phyloP scores from a whole-genome alignment of 768 basidiomycete genomes.

The Pisolithus marmoratus region DNA sequence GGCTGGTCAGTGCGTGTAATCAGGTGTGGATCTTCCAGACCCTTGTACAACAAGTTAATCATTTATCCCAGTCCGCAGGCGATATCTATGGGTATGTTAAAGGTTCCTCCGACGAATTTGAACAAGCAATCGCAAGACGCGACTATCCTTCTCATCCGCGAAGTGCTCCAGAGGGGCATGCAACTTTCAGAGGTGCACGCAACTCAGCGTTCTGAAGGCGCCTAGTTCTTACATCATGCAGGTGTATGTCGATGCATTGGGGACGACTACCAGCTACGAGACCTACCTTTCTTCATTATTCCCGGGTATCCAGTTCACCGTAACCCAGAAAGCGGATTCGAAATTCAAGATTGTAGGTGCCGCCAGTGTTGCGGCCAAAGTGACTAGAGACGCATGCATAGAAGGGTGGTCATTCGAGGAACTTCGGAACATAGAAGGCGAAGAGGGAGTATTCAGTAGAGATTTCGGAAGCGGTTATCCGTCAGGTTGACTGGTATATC shows the following conservation, averaged over 20 bases:
- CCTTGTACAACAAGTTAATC: background rate
- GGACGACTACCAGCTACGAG: slow-evolving; percentile 81
- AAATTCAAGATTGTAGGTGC: slow-evolving; percentile 96
- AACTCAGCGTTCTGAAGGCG: background rate
- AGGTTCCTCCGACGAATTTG: slow-evolving; percentile 75
- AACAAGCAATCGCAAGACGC: slow-evolving; percentile 87
- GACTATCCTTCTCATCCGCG: slow-evolving; percentile 81
- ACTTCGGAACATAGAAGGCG: slow-evolving; percentile 21
- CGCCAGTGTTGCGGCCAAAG: slow-evolving; percentile 97
- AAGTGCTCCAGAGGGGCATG: slow-evolving; percentile 77
- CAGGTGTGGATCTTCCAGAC: slow-evolving; percentile 35
- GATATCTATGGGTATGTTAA: slow-evolving; percentile 89
- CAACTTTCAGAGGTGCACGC: slow-evolving; percentile 64
- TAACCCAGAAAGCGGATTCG: slow-evolving; percentile 90
- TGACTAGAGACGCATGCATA: slow-evolving; percentile 87
- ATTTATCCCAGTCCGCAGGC: slow-evolving; percentile 65
- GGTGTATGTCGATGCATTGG: slow-evolving; percentile 95
- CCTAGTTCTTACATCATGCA: slow-evolving; percentile 22
- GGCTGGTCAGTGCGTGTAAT: slow-evolving; percentile 82
- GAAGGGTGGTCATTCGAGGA: slow-evolving; percentile 84
- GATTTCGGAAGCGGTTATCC: slow-evolving; percentile 86
- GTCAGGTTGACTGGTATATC: slow-evolving; percentile 47
- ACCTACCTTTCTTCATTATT: slow-evolving; percentile 75
- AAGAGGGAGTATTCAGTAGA: background rate
- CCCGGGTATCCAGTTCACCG: slow-evolving; percentile 82